Base-by-base conservation (phyloP, 2,329 filamentous ascomycete species). In the Lasiodiplodia theobromae region DNA sequence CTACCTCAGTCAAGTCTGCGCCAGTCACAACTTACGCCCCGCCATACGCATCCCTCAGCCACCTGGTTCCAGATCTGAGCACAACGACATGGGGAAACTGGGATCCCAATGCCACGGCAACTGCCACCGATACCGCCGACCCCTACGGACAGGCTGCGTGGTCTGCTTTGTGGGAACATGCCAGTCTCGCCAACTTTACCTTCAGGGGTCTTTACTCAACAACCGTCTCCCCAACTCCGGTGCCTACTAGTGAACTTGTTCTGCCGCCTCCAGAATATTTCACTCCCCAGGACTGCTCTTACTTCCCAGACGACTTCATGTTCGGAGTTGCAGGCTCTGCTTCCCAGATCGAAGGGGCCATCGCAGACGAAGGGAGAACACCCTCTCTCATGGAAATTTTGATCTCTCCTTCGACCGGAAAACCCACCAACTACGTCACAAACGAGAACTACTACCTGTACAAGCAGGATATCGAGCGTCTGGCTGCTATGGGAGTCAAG, bases 391-490 rank as follows among this genome's bases (percentile, higher is more conserved):
- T 80, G 70, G 82, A 83, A 57, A 79, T 78, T 6, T 58, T 81
- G 2, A 53, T 64, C 31, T 16, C 18, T 31, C n/a, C 47, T 3
- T 71, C 75, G 49, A 71, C 78, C 82, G 21, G 73, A 69, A 52
- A 38, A 12, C 57, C 76, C 69, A 4, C 73, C 62, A 54, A 72
- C 71, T 67, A 78, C 71, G 68, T 74, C 12, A 72, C 74, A 6
- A 74, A 73, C 52, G 80, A 73, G 70, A 72, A 85, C 63, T 86
- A 86, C 70, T 85, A 82, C 63, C 75, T 83, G 18, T 86, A 85
- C 73, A 84, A 84, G 65, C 80, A 84, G 74, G 84, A 86, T 70
- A 78, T 78, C 56, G 76, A 73, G 34, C 72, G 77, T 3, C 68
- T 79, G 10, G 76, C 76, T 16, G 77, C 78, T 7, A 70, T 80